phyloP scores from a whole-genome alignment of 2,329 filamentous ascomycete genomes.

The Albophoma yamanashiensis region DNA sequence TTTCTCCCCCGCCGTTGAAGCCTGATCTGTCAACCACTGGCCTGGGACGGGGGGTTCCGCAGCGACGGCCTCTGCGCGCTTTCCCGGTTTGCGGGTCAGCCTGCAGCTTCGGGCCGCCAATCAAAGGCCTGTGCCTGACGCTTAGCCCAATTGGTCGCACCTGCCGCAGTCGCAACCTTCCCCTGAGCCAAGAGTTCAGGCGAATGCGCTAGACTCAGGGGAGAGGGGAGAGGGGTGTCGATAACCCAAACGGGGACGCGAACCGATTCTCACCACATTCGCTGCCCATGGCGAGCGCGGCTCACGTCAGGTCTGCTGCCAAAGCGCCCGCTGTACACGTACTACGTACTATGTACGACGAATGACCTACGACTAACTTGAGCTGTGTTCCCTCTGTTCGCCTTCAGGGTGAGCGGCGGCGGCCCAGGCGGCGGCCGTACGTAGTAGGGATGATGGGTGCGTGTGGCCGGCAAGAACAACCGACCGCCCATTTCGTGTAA shows the following conservation, averaged over 20 bases:
- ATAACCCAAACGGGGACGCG: background rate
- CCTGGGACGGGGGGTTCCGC: background rate
- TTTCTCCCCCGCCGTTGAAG: background rate
- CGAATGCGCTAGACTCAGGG: background rate
- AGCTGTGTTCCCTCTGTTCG: background rate
- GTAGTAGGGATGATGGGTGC: background rate
- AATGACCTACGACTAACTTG: too few relatives aligned
- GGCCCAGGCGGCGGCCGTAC: background rate
- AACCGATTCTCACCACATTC: too few relatives aligned
- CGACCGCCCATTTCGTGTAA: background rate
- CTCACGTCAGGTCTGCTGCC: background rate
- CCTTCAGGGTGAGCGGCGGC: background rate
- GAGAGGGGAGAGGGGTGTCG: background rate
- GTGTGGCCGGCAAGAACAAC: background rate
- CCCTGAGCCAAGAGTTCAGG: background rate
- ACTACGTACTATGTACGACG: too few relatives aligned
- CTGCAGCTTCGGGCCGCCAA: constrained; percentile 25
- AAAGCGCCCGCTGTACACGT: background rate
- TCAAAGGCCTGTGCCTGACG: constrained; percentile 26
- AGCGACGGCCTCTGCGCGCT: background rate
- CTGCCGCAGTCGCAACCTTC: background rate
- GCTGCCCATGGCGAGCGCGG: background rate
- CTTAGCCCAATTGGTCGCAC: constrained; percentile 15
- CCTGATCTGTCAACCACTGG: background rate
- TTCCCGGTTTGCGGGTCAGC: constrained; percentile 3